These are phyloP conservation scores for Oldenlandia corymbosa DNA, from an alignment of 257 asterid genomes.

Conservation along the genomic window DNA sequence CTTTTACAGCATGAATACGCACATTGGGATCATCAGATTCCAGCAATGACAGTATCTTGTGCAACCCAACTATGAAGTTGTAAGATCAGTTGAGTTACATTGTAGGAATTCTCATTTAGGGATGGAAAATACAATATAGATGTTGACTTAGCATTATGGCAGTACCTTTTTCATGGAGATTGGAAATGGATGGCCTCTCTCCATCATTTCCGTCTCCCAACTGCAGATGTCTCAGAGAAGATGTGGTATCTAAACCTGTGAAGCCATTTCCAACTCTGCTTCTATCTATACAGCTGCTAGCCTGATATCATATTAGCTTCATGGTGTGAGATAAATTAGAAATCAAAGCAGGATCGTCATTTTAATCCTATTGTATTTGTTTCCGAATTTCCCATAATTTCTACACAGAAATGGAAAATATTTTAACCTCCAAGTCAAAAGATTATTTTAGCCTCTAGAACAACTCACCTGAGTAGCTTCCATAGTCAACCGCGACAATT, in stretches of 20 bases:
- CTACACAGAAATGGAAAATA: constrained; percentile 2
- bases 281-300: constrained; percentile 55
- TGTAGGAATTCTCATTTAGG: constrained; percentile 9
- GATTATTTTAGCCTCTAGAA: constrained; percentile 4
- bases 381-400: background rate
- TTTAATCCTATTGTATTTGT: background rate
- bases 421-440: background rate
- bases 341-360: background rate
- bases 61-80: constrained; percentile 75
- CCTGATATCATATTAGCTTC: constrained; percentile 31
- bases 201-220: constrained; percentile 65
- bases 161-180: constrained; percentile 97
- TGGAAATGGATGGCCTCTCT: constrained; percentile 74
- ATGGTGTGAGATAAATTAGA: background rate
- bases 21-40: constrained; percentile 91
- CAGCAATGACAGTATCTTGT: constrained; percentile 84
- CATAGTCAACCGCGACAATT: constrained; percentile 55
- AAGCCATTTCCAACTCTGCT: constrained; percentile 53
- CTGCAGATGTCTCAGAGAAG: constrained; percentile 55
- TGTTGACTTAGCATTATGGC: constrained; percentile 18
- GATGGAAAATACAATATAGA: constrained; percentile 1
- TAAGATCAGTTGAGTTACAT: constrained; percentile 17
- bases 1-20: constrained; percentile 97
- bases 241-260: constrained; percentile 46
- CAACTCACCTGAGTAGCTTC: constrained; percentile 71